Percentiles rank a stretch among this genome's conserved stretches.
These are phyloP conservation scores for Ustilaginoidea virens DNA, from an alignment of 2,329 filamentous ascomycete species.

Conservation along the genomic window DNA sequence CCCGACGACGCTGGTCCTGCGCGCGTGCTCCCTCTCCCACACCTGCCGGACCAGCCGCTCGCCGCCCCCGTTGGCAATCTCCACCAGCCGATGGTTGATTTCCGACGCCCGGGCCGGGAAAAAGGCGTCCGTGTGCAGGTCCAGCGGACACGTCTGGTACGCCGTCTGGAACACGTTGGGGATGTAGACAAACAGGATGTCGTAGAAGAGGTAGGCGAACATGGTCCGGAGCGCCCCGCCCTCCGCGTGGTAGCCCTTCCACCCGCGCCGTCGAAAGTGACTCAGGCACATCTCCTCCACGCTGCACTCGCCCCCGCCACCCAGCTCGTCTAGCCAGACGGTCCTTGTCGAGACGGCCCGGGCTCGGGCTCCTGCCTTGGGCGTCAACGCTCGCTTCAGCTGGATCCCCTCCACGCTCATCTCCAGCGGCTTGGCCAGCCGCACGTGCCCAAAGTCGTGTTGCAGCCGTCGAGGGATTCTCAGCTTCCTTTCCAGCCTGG, in stretches of 20 bases:
- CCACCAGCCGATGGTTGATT: constrained; percentile 73
- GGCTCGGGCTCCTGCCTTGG: constrained; percentile 22
- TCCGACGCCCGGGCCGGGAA: constrained; percentile 74
- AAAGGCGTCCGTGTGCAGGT: constrained; percentile 86
- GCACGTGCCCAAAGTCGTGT: constrained; percentile 83
- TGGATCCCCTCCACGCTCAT: constrained; percentile 64
- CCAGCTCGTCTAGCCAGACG: constrained; percentile 69
- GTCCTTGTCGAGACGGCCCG: constrained; percentile 50
- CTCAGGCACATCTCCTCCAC: constrained; percentile 93
- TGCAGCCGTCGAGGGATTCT: constrained; percentile 73
- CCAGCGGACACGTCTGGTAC: constrained; percentile 86
- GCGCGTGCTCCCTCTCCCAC: constrained; percentile 51
- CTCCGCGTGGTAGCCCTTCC: constrained; percentile 91
- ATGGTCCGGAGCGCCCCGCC: constrained; percentile 85
- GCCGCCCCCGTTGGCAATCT: constrained; percentile 73
- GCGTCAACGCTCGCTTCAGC: constrained; percentile 44
- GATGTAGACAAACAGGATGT: constrained; percentile 82
- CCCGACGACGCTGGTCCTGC: constrained; percentile 74
- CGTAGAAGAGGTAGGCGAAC: constrained; percentile 81
- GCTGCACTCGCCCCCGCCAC: constrained; percentile 56
- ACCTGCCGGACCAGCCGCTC: constrained; percentile 50
- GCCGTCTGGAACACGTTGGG: constrained; percentile 95
- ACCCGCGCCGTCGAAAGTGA: constrained; percentile 67
- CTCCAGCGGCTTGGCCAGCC: constrained; percentile 59
- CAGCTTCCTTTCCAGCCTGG: constrained; percentile 74